A percentile compares a stretch with the other conserved stretches of the same genome.
Evolutionary conservation across 208 protist species (phyloP).

Genomic region (Acanthamoeba triangularis): DNA sequence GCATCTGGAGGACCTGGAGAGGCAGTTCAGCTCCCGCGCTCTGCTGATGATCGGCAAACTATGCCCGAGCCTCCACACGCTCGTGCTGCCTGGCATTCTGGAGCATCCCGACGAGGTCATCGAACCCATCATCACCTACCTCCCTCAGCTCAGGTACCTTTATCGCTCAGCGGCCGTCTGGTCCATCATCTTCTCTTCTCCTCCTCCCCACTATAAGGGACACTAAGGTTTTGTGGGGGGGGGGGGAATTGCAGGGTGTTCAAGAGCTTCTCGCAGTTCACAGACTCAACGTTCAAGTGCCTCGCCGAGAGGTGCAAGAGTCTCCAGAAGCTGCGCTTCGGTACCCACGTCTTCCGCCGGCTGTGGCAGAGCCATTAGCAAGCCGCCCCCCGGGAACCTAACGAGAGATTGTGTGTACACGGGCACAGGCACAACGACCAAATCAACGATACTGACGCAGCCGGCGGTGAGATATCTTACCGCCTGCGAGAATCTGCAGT

Average conservation of each 20-base stretch:
- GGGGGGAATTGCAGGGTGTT: constrained; percentile 1
- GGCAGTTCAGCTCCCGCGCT: constrained; percentile 40
- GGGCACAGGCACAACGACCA: constrained; percentile 42
- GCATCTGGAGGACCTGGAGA: constrained; percentile 65
- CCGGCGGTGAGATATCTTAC: constrained; percentile 63
- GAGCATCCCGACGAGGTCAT: constrained; percentile 58
- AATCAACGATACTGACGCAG: constrained; percentile 59
- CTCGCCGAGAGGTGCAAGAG: constrained; percentile 16
- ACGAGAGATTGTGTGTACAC: background rate
- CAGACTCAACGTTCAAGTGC: constrained; percentile 16
- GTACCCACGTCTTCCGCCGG: background rate
- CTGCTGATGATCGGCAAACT: constrained; percentile 69
- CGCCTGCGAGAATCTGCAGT: constrained; percentile 30
- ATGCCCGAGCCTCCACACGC: constrained; percentile 42
- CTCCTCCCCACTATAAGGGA: background rate
- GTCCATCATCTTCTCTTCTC: no score
- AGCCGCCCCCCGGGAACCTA: no score
- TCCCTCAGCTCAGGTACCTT: background rate
- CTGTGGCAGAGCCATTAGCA: no score
- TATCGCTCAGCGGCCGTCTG: background rate
- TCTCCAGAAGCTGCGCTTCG: constrained; percentile 44
- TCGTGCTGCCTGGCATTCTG: constrained; percentile 62
- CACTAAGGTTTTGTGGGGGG: background rate
- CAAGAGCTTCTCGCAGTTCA: constrained; percentile 71
- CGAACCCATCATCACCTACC: constrained; percentile 29